Conservation (phyloP, 2,329 filamentous ascomycete species). For the Dactylonectria estremocensis region DNA sequence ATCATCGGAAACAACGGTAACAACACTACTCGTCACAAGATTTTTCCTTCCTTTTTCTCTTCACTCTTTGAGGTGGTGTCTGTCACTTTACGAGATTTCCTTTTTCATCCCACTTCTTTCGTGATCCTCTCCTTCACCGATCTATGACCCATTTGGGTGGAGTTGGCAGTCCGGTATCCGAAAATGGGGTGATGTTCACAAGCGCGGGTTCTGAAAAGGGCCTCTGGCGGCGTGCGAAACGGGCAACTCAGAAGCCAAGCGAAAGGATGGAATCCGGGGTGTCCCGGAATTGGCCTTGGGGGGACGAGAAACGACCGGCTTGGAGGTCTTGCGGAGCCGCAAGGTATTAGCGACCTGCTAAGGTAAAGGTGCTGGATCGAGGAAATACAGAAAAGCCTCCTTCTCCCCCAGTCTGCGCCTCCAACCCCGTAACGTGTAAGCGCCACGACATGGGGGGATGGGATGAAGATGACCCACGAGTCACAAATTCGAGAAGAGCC, state of each 20-base stretch:
- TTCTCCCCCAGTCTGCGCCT: neutral
- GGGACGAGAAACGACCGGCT: conserved; percentile 38
- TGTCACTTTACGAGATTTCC: neutral
- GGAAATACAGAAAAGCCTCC: neutral
- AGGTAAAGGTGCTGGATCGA: conserved; percentile 3
- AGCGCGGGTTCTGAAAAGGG: conserved; percentile 3
- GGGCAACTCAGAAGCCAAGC: conserved; percentile 3
- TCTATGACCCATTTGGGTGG: conserved; percentile 8
- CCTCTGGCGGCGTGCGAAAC: conserved; percentile 8
- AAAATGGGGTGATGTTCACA: conserved; percentile 29
- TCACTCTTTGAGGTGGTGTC: too few relatives aligned
- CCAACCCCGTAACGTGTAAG: conserved; percentile 15
- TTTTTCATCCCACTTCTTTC: neutral
- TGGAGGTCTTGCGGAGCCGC: conserved; percentile 18
- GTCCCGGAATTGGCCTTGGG: conserved; percentile 23
- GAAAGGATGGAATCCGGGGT: conserved; percentile 30
- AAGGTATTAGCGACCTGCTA: neutral
- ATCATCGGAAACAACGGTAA: conserved; percentile 19
- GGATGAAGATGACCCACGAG: conserved; percentile 6
- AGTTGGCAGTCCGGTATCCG: neutral
- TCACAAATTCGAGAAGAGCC: conserved; percentile 25
- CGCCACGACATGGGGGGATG: conserved; percentile 8
- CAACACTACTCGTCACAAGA: conserved; percentile 2
- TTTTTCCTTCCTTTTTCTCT: conserved; percentile 24
- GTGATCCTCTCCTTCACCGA: neutral